Conservation (phyloP, 805 yeast species). For the Nakazawaea anatomiae region DNA sequence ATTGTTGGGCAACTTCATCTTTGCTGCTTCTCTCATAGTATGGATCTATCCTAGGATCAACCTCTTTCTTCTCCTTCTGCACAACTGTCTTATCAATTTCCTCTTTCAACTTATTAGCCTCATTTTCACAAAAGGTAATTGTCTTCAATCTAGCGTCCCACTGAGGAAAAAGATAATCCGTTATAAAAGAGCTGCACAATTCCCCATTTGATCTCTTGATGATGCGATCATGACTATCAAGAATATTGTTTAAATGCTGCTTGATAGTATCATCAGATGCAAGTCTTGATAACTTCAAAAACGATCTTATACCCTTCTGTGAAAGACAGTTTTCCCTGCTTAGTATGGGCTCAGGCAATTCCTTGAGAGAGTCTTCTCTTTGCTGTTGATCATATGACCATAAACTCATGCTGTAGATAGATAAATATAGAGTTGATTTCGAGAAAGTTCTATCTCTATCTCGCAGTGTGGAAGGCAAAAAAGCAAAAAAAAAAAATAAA, state of each 20-base stretch:
- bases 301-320: constrained; percentile 28
- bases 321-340: constrained; percentile 24
- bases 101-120: constrained; percentile 21
- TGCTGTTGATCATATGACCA: constrained; percentile 14
- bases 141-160: constrained; percentile 38
- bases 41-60: constrained; percentile 39
- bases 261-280: constrained; percentile 40
- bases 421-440: not conserved
- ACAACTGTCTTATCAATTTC: constrained; percentile 21
- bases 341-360: constrained; percentile 22
- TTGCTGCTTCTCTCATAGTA: constrained; percentile 37
- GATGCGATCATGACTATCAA: constrained; percentile 22
- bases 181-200: constrained; percentile 29
- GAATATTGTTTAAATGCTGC: constrained; percentile 34
- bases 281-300: constrained; percentile 29
- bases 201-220: constrained; percentile 1
- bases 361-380: constrained; percentile 12
- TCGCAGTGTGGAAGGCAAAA: not conserved
- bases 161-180: constrained; percentile 33
- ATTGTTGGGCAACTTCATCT: constrained; percentile 23
- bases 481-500: not conserved
- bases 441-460: not conserved
- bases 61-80: constrained; percentile 16
- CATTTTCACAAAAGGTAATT: constrained; percentile 35
- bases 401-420: constrained; percentile 14